Base-by-base conservation (phyloP, 2,329 filamentous ascomycete species). In the Neonectria hederae region DNA sequence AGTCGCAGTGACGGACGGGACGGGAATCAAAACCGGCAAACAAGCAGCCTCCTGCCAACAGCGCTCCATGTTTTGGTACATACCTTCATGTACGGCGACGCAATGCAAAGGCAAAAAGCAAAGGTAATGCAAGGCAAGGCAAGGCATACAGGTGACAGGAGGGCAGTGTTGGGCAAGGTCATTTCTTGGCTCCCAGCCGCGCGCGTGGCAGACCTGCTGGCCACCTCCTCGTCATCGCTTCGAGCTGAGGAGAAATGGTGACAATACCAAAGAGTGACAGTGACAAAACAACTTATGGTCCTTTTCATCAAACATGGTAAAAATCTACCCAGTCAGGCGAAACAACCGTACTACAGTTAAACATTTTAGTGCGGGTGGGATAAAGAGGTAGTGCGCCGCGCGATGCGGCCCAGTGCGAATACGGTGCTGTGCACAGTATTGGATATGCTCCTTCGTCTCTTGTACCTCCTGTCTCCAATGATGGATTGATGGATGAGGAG, bases 321-420 rank as follows among this genome's bases (percentile, higher is more conserved):
- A 32, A 56, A 45, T 32, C 46, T 24, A 24, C 35, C 54, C 48
- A 58, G 40, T 53, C 30, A 51, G 26, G 38, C 54, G 43, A 42
- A 24, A 17, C 61, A 54, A 48, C 52, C 22, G 32, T n/a, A 49
- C 14, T 49, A 21, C 60, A 63, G 55, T 59, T 42, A 24, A 57
- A 45, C 19, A 49, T 21, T 59, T 21, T 59, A 51, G 54, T 45
- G 49, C 32, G 49, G 26, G 30, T 52, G 51, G 38, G 11, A 54
- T 53, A 30, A 59, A 28, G 22, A 24, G 52, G 51, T 51, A 38
- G 59, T 58, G 54, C 54, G 40, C 60, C 48, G 48, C 48, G 53
- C 59, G 48, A 52, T 56, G 53, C 53, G 45, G 40, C 28, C 51
- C 51, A 49, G 40, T 42, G 49, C 40, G 22, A 51, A 51, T 53